Evolutionary conservation across 306 rosid species (phyloP).

Genomic region (Sesbania bispinosa): DNA sequence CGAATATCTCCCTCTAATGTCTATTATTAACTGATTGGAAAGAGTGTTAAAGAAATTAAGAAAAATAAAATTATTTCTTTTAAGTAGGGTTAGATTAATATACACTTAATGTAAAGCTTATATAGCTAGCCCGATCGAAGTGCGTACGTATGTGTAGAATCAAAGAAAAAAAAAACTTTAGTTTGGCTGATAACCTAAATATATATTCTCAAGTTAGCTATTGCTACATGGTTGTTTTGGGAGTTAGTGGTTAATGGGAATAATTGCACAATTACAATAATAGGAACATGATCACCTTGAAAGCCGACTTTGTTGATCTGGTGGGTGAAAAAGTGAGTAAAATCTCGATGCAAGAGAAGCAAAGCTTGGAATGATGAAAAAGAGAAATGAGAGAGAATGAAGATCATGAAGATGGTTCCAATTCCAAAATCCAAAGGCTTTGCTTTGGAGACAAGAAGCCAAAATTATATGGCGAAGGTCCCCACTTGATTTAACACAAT

Average conservation of each 20-base stretch:
- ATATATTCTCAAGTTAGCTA: neutral
- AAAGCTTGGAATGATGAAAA: conserved; percentile 38
- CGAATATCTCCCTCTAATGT: no score
- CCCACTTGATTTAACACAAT: conserved; percentile 45
- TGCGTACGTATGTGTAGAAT: no score
- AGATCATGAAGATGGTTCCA: neutral
- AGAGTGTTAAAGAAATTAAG: no score
- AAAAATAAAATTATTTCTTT: no score
- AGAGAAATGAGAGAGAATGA: conserved; percentile 8
- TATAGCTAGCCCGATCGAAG: no score
- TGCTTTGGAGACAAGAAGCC: conserved; percentile 70
- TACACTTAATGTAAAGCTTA: no score
- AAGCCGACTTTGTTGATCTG: conserved; percentile 46
- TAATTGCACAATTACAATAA: conserved; percentile 31
- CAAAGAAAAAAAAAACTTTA: neutral
- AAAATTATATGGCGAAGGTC: conserved; percentile 44
- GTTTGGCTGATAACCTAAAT: neutral
- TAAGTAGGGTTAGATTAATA: no score
- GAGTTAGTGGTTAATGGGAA: neutral
- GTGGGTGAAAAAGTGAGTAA: conserved; percentile 32
- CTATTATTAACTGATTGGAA: no score
- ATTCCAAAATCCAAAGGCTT: conserved; percentile 54
- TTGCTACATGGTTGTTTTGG: neutral
- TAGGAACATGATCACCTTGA: conserved; percentile 47
- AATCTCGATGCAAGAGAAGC: conserved; percentile 35